A percentile compares a stretch with the other conserved stretches of the same genome.
phyloP scores from a whole-genome alignment of 129 eudicot species.

The Pulicaria dysenterica region DNA sequence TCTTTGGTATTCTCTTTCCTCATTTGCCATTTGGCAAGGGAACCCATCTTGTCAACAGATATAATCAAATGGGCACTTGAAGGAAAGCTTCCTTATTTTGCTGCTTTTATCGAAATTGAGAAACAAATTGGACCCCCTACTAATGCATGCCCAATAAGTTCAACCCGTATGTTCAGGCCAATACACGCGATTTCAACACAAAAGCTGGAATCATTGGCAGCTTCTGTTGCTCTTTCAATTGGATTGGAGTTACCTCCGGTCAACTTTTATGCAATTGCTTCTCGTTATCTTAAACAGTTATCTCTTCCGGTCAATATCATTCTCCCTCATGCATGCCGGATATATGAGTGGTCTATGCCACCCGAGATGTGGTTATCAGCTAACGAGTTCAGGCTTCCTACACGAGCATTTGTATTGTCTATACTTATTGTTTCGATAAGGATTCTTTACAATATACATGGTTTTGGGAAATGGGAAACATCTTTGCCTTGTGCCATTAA shows the following conservation, averaged over 20 bases:
- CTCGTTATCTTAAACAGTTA: constrained; percentile 58
- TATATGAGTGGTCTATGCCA: constrained; percentile 88
- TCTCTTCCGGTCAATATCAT: constrained; percentile 58
- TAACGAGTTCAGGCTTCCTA: constrained; percentile 62
- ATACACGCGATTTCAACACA: constrained; percentile 43
- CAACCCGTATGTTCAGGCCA: constrained; percentile 77
- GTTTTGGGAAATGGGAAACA: constrained; percentile 83
- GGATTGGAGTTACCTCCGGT: constrained; percentile 80
- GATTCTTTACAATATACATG: constrained; percentile 61
- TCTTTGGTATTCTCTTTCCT: constrained; percentile 68
- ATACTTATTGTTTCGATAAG: constrained; percentile 73
- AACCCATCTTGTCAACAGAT: constrained; percentile 68
- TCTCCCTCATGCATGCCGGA: constrained; percentile 59
- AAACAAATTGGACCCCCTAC: constrained; percentile 54
- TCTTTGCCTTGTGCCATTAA: constrained; percentile 37
- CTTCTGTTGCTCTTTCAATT: constrained; percentile 48
- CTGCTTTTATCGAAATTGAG: constrained; percentile 67
- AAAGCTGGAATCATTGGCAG: constrained; percentile 70
- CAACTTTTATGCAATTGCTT: constrained; percentile 70
- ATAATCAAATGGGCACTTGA: constrained; percentile 66
- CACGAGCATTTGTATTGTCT: constrained; percentile 72
- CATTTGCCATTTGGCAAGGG: constrained; percentile 78
- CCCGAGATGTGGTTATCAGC: constrained; percentile 70
- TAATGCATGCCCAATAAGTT: constrained; percentile 55
- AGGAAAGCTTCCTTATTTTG: constrained; percentile 76